Evolutionary conservation across 306 rosid species (phyloP), one percentile per base, ranked within the genome.

Genomic region (Fragaria nilgerrensis): DNA sequence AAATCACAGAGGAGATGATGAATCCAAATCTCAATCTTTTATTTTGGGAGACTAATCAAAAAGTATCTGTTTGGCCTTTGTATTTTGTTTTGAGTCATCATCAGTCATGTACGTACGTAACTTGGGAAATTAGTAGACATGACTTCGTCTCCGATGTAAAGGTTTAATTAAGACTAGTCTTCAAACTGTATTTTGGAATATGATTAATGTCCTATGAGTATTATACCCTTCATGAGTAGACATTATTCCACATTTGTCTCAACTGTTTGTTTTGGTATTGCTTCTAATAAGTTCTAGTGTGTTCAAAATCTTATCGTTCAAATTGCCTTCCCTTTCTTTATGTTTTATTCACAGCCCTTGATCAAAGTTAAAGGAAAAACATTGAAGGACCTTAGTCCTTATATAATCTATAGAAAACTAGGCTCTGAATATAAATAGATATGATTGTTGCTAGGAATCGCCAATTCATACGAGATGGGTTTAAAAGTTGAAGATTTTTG

Each of bases 1-100:
- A 77, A 62, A 76, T 75, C 80, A 53, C 72, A 78, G 70, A 76
- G 80, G 61, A 83, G 89, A 80, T 89, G 75, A 85, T 19, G 77
- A 85, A 75, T 37, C 39, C 64, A 7, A n/a, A 4, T 27, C 15
- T 69, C 37, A 23, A 47, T 50, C 14, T 49, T 58, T 56, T 56
- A 17, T 20, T 27, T 70, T 48, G 72, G 53, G 76, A 49, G 74
- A 45, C 8, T 27, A 4, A 14, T 41, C 17, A n/a, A 45, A 29
- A 2, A 5, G 37, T 43, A 25, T 43, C 27, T 73, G 23, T 73
- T 39, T 39, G 73, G 62, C 68, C 68, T 53, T 66, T 53, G 74
- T 10, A 41, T 20, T 39, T 50, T 67, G 20, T 56, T 63, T 62
- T 63, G 77, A 34, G 55, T 72, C 70, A 62, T 59, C 19, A 5